A percentile compares a stretch with the other conserved stretches of the same genome.
phyloP scores from a whole-genome alignment of 495 filamentous ascomycete genomes.

The Hyaloscypha finlandica region DNA sequence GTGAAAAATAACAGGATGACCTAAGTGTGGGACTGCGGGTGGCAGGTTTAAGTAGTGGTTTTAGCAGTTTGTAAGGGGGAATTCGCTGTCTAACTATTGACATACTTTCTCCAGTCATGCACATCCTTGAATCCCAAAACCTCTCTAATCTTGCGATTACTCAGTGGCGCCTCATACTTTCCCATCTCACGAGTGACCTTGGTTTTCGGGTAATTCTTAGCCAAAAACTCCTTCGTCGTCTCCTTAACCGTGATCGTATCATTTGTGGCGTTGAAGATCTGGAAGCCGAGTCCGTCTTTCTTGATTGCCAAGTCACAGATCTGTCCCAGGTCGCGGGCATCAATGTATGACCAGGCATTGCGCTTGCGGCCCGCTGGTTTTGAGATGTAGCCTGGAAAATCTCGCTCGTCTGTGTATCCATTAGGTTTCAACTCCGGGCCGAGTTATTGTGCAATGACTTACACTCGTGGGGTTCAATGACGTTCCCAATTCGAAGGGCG shows the following conservation, averaged over 20 bases:
- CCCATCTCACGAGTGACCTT: conserved; percentile 54
- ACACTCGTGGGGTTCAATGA: conserved; percentile 63
- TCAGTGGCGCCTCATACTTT: conserved; percentile 56
- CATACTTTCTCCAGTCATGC: conserved; percentile 49
- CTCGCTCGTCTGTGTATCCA: conserved; percentile 37
- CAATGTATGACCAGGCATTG: conserved; percentile 63
- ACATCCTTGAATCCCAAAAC: conserved; percentile 58
- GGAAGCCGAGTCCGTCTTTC: conserved; percentile 56
- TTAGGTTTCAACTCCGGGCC: not conserved
- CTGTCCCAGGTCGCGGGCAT: conserved; percentile 60
- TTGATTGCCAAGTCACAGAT: conserved; percentile 54
- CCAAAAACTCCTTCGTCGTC: conserved; percentile 47
- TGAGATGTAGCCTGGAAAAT: conserved; percentile 51
- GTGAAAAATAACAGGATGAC: too few species aligned
- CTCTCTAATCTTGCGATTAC: conserved; percentile 59
- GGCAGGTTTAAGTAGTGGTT: too few species aligned
- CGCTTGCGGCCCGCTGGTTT: conserved; percentile 50
- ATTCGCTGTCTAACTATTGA: not conserved
- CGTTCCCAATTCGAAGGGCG: conserved; percentile 56
- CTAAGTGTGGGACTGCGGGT: too few species aligned
- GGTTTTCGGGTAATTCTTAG: conserved; percentile 45
- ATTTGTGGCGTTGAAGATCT: conserved; percentile 64
- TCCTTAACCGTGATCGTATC: conserved; percentile 53
- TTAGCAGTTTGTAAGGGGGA: too few species aligned
- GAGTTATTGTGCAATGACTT: conserved; percentile 16